Evolutionary conservation across 2,329 filamentous ascomycete genomes (phyloP), one percentile per base, ranked within the genome.

Genomic region (Sclerotinia minor): DNA sequence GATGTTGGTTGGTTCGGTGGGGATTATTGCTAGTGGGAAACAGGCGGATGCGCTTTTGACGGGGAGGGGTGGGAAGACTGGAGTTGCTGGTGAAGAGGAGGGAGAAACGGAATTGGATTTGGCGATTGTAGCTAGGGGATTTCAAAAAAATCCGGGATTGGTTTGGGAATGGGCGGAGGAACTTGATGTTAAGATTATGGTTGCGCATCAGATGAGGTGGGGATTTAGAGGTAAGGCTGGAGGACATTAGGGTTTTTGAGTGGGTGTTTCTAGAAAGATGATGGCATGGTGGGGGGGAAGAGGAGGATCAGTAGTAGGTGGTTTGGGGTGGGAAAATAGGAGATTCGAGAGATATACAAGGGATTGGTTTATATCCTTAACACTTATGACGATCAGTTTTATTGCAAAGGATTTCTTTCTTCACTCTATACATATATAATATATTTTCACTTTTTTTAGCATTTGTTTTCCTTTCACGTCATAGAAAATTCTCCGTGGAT

Each of bases 71-170:
- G 52, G 52, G 26, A 19, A 54, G 19, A 54, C 8, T 5, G 52
- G 52, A 2, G 29, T 54, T 4, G 17, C 29, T 9, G 8, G 5
- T 1, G 78, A 87, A 73, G 80, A 13, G 77, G 81, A 44, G 17
- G 76, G 80, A 2, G 79, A 81, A 17, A 77, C 79, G 8, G 79
- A 79, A 0, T 71, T 87, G 0, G 86, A 88, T 73, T 77, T 83
- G 0, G 78, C 83, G 7, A 78, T 81, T 38, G 80, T 80, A 0
- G 85, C 84, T 0, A 79, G 86, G 1, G 77, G 79, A 77, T 88
- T 88, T 72, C 84, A 84, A 76, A 85, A 86, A 78, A 84, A 87
- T 70, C 85, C 86, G 0, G 83, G 83, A 0, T 72, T 87, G 24
- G 84, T 87, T 0, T 85, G 83, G 79, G 72, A 77, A 2, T 87